Conservation (phyloP, 352 stramenopile species). For the Phytophthora nicotianae region DNA sequence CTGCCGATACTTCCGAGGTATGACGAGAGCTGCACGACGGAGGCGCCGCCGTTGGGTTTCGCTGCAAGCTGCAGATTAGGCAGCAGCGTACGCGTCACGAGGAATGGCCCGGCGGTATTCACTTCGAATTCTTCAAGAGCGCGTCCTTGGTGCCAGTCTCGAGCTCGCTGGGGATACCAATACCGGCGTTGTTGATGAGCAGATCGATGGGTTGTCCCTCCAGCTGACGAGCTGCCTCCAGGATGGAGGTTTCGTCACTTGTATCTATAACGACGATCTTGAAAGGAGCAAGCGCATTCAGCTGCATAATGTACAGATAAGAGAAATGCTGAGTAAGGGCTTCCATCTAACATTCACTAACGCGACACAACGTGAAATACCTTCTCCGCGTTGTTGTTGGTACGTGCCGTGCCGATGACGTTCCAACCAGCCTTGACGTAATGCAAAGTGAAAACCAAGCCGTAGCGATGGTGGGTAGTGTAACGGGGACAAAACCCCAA, state of each 20-base stretch:
- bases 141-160: constrained; percentile 41
- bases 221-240: constrained; percentile 35
- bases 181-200: constrained; percentile 65
- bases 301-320: background rate
- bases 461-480: too few species aligned
- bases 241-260: constrained; percentile 41
- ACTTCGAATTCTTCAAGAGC: constrained; percentile 36
- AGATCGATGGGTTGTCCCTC: constrained; percentile 53
- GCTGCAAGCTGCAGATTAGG: constrained; percentile 41
- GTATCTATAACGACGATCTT: constrained; percentile 53
- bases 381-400: constrained; percentile 14
- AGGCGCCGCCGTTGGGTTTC: constrained; percentile 40
- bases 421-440: constrained; percentile 21
- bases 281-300: constrained; percentile 25
- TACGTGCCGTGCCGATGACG: constrained; percentile 14
- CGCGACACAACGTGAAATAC: too few species aligned
- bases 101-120: constrained; percentile 36
- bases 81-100: constrained; percentile 47
- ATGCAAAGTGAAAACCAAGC: too few species aligned
- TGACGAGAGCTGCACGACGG: constrained; percentile 49
- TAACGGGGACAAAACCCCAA: too few species aligned
- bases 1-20: constrained; percentile 48
- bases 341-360: too few species aligned
- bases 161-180: constrained; percentile 32
- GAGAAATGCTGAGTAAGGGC: background rate